phyloP scores from a whole-genome alignment of 805 yeast species.

The Candida manassasensis region DNA sequence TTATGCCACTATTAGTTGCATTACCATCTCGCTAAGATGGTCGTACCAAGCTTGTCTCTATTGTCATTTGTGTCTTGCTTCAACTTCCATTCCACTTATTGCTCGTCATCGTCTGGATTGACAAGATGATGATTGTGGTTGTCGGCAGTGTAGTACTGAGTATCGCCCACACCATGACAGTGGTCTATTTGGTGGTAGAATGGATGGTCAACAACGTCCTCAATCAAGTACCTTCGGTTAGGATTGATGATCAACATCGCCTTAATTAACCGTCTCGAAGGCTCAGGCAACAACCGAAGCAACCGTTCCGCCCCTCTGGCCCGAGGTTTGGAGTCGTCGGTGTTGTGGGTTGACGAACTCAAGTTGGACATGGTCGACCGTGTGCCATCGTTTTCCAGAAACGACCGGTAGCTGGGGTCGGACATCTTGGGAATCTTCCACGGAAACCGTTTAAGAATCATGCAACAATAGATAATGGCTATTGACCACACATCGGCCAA shows the following conservation, averaged over 20 bases:
- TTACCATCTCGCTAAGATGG: no score
- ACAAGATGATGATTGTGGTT: conserved; percentile 64
- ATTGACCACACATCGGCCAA: conserved; percentile 90
- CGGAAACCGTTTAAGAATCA: conserved; percentile 82
- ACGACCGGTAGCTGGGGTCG: conserved; percentile 73
- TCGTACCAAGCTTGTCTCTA: no score
- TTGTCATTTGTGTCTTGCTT: no score
- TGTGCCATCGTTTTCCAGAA: conserved; percentile 25
- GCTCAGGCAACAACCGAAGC: conserved; percentile 64
- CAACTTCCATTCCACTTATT: no score
- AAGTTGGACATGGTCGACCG: conserved; percentile 1
- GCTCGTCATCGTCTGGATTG: no score
- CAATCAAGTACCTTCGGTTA: conserved; percentile 52
- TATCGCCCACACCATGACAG: conserved; percentile 38
- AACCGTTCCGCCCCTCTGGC: conserved; percentile 64
- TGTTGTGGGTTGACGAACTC: conserved; percentile 2
- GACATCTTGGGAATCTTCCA: conserved; percentile 87
- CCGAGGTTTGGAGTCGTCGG: conserved; percentile 18
- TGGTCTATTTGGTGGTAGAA: conserved; percentile 56
- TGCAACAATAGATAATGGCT: conserved; percentile 89
- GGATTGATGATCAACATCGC: conserved; percentile 65
- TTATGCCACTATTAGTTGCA: no score
- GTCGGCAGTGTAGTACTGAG: conserved; percentile 13
- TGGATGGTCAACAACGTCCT: conserved; percentile 48
- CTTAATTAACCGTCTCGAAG: conserved; percentile 56